phyloP scores from a whole-genome alignment of 108 stramenopile species.

The Aurantiochytrium sp. region DNA sequence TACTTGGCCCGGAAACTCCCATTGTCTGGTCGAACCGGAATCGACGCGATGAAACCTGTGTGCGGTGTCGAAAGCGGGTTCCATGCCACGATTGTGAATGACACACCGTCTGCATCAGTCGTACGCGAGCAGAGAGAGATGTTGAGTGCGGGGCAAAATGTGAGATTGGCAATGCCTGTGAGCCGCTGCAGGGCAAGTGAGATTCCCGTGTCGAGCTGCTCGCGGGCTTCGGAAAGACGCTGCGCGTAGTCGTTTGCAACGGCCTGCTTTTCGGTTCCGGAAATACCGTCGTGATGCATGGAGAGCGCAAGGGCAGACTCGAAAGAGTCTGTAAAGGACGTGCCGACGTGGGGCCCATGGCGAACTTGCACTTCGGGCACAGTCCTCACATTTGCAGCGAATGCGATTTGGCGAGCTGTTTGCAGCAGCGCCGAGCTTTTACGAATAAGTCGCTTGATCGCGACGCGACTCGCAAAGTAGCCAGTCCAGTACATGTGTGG shows the following conservation, averaged over 20 bases:
- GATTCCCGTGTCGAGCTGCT: neutral
- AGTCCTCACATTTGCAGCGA: neutral
- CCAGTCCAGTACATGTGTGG: slow-evolving; percentile 87
- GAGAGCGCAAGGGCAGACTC: slow-evolving; percentile 70
- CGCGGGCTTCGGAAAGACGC: slow-evolving; percentile 29
- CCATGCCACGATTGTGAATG: slow-evolving; percentile 66
- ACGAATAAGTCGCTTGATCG: slow-evolving; percentile 72
- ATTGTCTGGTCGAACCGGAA: slow-evolving; percentile 50
- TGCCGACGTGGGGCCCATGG: neutral
- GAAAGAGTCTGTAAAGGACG: slow-evolving; percentile 26
- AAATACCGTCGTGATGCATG: slow-evolving; percentile 83
- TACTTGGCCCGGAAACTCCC: neutral
- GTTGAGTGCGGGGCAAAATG: slow-evolving; percentile 62
- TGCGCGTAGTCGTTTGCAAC: slow-evolving; percentile 84
- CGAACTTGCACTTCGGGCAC: neutral
- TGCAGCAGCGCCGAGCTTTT: slow-evolving; percentile 62
- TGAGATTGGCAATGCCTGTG: neutral
- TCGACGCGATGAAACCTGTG: slow-evolving; percentile 38
- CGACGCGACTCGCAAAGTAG: slow-evolving; percentile 77
- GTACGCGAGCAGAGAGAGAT: slow-evolving; percentile 63
- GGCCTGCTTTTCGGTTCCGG: slow-evolving; percentile 77
- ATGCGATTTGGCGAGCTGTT: slow-evolving; percentile 65
- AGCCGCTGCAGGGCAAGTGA: slow-evolving; percentile 14
- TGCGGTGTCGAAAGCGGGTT: slow-evolving; percentile 62
- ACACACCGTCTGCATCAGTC: neutral